phyloP scores from a whole-genome alignment of 331 rosid genomes.

The Malus hybrid region DNA sequence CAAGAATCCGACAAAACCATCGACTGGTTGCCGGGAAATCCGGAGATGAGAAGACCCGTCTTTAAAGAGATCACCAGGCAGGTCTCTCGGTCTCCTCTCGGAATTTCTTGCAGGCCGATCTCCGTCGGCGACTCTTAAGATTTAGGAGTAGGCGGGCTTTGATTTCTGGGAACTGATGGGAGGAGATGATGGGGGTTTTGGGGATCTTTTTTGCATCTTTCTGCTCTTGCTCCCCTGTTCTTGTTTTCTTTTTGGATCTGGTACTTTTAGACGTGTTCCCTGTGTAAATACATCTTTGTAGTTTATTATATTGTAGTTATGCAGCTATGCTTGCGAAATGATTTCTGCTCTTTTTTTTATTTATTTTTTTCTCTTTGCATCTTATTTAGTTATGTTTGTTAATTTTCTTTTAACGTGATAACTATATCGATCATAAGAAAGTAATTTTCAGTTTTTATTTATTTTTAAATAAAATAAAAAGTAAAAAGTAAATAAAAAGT shows the following conservation, averaged over 20 bases:
- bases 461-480: no score
- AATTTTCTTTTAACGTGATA: no score
- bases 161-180: background rate
- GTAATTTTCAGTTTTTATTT: no score
- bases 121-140: conserved; percentile 23
- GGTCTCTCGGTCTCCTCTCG: conserved; percentile 69
- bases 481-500: no score
- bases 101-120: conserved; percentile 41
- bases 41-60: conserved; percentile 56
- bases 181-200: conserved; percentile 1
- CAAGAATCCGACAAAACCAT: conserved; percentile 57
- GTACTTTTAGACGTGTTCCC: conserved; percentile 1
- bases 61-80: conserved; percentile 41
- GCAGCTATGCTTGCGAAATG: background rate
- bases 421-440: no score
- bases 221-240: conserved; percentile 4
- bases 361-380: background rate
- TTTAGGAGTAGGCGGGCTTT: background rate
- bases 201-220: background rate
- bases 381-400: no score
- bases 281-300: background rate
- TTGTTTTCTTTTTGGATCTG: background rate
- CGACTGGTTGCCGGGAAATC: conserved; percentile 55
- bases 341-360: background rate
- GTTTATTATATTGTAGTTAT: background rate